These are phyloP conservation scores for Peribolospora baueri DNA, from an alignment of 768 basidiomycete species.

Conservation along the genomic window DNA sequence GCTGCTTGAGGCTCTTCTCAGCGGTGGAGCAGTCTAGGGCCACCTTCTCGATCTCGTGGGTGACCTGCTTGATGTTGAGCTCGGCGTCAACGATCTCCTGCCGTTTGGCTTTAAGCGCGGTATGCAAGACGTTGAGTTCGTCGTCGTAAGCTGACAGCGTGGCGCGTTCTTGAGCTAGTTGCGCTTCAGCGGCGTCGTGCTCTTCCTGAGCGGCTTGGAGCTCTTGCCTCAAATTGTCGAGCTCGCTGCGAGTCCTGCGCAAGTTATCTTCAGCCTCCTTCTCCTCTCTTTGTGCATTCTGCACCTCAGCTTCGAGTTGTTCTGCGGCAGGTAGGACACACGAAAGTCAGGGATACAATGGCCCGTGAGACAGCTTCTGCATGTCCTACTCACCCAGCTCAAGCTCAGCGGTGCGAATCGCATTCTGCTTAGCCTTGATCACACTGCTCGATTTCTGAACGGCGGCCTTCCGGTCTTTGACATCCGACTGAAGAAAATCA, in stretches of 20 bases:
- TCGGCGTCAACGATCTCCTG: conserved; percentile 42
- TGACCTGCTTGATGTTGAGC: conserved; percentile 36
- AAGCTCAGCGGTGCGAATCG: conserved; percentile 58
- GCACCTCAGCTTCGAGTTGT: neutral
- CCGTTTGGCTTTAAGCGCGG: conserved; percentile 59
- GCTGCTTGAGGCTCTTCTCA: conserved; percentile 28
- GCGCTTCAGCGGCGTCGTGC: conserved; percentile 40
- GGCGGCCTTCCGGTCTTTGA: conserved; percentile 52
- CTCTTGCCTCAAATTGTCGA: neutral
- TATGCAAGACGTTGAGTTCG: conserved; percentile 62
- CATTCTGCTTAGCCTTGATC: conserved; percentile 71
- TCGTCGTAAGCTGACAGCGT: conserved; percentile 67
- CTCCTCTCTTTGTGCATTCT: neutral
- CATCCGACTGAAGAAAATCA: conserved; percentile 32
- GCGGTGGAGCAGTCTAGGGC: conserved; percentile 41
- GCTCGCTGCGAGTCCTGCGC: neutral
- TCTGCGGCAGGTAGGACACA: neutral
- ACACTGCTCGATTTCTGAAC: conserved; percentile 55
- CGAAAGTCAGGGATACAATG: too few relatives aligned
- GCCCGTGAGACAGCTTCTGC: conserved; percentile 8
- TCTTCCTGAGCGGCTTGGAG: conserved; percentile 22
- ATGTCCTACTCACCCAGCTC: conserved; percentile 45
- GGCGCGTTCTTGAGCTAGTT: conserved; percentile 62
- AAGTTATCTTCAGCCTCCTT: neutral
- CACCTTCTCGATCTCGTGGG: conserved; percentile 40